These are phyloP conservation scores for Saprolegnia parasitica DNA, from an alignment of 352 stramenopile genomes.

Conservation along the genomic window DNA sequence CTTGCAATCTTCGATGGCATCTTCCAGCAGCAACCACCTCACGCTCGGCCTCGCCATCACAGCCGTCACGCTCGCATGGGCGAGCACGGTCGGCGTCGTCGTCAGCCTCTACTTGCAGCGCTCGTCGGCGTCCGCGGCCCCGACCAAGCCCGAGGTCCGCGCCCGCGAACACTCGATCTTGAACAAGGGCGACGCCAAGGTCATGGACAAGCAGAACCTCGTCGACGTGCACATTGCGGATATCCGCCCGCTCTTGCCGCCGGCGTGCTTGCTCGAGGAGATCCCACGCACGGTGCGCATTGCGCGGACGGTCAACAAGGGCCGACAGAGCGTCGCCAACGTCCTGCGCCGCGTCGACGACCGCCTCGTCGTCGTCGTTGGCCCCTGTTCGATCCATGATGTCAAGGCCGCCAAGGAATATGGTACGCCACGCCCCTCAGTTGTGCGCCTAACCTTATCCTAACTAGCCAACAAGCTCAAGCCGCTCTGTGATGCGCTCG, in stretches of 20 bases:
- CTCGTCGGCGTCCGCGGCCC: no score
- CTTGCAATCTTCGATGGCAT: not conserved
- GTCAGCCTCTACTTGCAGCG: conserved; percentile 16
- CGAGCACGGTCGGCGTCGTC: conserved; percentile 11
- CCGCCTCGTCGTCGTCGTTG: conserved; percentile 76
- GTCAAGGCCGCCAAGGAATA: conserved; percentile 84
- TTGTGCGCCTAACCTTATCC: not conserved
- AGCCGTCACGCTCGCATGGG: conserved; percentile 25
- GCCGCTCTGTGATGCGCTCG: conserved; percentile 63
- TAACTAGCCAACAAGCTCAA: conserved; percentile 51
- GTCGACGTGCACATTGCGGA: conserved; percentile 83
- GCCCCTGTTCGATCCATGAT: conserved; percentile 87
- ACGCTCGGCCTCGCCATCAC: conserved; percentile 15
- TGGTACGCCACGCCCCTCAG: conserved; percentile 34
- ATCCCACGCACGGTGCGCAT: conserved; percentile 75
- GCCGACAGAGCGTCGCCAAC: conserved; percentile 65
- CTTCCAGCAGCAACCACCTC: not conserved
- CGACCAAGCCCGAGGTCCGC: not conserved
- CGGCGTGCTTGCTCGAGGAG: conserved; percentile 78
- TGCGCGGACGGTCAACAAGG: conserved; percentile 68
- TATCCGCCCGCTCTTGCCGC: conserved; percentile 82
- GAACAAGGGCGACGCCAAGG: conserved; percentile 54
- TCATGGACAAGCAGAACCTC: conserved; percentile 80
- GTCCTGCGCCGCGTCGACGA: conserved; percentile 78
- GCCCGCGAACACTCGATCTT: conserved; percentile 15